Percentiles rank a stretch among this genome's conserved stretches.
Conservation (phyloP, 306 rosid genomes). For the Hippophae gyantsensis region DNA sequence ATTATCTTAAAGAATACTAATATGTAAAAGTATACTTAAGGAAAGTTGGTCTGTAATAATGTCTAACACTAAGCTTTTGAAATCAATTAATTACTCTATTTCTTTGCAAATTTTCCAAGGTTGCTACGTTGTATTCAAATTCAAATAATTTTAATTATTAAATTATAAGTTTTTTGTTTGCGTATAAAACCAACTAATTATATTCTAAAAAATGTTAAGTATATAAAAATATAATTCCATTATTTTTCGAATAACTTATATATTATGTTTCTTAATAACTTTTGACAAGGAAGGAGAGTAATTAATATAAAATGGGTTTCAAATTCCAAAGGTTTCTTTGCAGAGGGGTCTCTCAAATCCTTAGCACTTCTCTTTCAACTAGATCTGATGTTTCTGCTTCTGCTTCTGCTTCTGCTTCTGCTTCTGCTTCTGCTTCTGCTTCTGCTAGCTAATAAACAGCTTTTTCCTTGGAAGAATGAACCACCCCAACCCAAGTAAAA, state of each 20-base stretch:
- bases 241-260: neutral
- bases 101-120: no score
- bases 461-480: conserved; percentile 83
- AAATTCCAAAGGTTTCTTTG: conserved; percentile 51
- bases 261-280: conserved; percentile 13
- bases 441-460: conserved; percentile 75
- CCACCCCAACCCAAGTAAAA: conserved; percentile 39
- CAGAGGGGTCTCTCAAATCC: conserved; percentile 41
- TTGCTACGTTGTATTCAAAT: no score
- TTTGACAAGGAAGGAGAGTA: conserved; percentile 32
- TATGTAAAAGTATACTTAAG: no score
- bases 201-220: no score
- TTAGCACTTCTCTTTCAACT: conserved; percentile 61
- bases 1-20: no score
- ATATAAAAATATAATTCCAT: no score
- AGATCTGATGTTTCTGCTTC: conserved; percentile 78
- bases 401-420: conserved; percentile 31
- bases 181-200: no score
- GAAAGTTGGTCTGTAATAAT: no score
- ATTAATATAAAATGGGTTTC: conserved; percentile 22
- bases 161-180: no score
- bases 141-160: no score
- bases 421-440: conserved; percentile 36
- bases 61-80: no score
- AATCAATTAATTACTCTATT: no score